These are phyloP conservation scores for Paraconiothyrium sp. DNA, from an alignment of 2,329 filamentous ascomycete genomes.

Conservation along the genomic window DNA sequence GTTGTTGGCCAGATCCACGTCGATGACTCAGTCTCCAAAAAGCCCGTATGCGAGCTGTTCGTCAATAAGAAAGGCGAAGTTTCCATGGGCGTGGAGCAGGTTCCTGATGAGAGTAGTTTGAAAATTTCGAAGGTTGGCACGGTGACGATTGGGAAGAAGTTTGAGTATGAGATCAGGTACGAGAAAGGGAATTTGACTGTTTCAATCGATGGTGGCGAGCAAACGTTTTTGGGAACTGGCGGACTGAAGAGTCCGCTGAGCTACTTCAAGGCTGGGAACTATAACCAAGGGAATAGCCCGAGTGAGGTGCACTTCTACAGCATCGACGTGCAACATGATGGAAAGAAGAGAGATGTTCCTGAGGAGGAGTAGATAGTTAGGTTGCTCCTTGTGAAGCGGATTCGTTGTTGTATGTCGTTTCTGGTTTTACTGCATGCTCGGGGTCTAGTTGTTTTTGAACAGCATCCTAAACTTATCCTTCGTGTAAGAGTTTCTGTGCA, in stretches of 20 bases:
- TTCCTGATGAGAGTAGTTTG: constrained; percentile 42
- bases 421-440: neutral
- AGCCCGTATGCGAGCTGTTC: constrained; percentile 55
- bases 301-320: constrained; percentile 30
- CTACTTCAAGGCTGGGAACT: constrained; percentile 39
- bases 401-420: neutral
- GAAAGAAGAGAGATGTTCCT: neutral
- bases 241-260: constrained; percentile 26
- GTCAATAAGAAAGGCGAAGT: constrained; percentile 48
- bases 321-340: constrained; percentile 23
- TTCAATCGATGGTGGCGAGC: constrained; percentile 22
- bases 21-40: constrained; percentile 47
- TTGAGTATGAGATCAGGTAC: constrained; percentile 53
- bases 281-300: constrained; percentile 32
- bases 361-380: neutral
- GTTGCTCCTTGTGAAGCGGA: neutral
- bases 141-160: constrained; percentile 45
- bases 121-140: constrained; percentile 43
- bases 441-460: no score
- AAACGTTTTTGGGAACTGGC: constrained; percentile 27
- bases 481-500: no score
- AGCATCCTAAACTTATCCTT: no score
- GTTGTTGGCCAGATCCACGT: constrained; percentile 55
- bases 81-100: constrained; percentile 53
- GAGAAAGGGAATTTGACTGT: constrained; percentile 43